Evolutionary conservation across 805 yeast species (phyloP).

Genomic region (Starmerella asiatica): DNA sequence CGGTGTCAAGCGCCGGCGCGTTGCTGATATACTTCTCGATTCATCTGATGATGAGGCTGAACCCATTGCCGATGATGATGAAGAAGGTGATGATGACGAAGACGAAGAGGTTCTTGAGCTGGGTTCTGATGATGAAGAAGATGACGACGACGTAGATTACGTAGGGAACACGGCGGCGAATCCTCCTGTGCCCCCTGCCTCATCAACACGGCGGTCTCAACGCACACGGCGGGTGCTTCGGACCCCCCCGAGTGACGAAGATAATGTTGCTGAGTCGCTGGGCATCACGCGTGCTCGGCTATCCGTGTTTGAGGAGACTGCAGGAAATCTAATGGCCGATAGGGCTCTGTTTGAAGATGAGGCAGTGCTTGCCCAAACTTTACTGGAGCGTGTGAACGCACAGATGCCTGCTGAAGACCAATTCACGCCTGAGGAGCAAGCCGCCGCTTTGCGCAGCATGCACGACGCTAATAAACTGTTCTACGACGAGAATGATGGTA

Average conservation of each 20-base stretch:
- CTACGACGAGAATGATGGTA: constrained; percentile 25
- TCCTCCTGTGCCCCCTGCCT: constrained; percentile 8
- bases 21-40: constrained; percentile 7
- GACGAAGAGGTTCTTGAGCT: constrained; percentile 36
- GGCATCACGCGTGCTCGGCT: constrained; percentile 39
- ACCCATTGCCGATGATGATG: constrained; percentile 15
- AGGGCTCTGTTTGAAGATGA: constrained; percentile 31
- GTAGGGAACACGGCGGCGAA: constrained; percentile 7
- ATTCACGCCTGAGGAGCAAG: constrained; percentile 28
- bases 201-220: constrained; percentile 5
- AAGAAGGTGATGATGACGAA: constrained; percentile 23
- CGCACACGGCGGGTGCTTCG: constrained; percentile 12
- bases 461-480: constrained; percentile 28
- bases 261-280: constrained; percentile 21
- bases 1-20: constrained; percentile 26
- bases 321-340: constrained; percentile 37
- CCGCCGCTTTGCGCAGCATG: constrained; percentile 29
- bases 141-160: constrained; percentile 10
- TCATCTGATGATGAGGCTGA: constrained; percentile 24
- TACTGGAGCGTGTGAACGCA: constrained; percentile 34
- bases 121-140: constrained; percentile 33
- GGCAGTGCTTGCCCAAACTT: constrained; percentile 29
- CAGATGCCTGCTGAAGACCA: constrained; percentile 31
- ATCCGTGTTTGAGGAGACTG: constrained; percentile 33
- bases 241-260: constrained; percentile 14